Evolutionary conservation across 805 yeast species (phyloP), one percentile per base, ranked within the genome.

Genomic region (Yarrowia sp.): DNA sequence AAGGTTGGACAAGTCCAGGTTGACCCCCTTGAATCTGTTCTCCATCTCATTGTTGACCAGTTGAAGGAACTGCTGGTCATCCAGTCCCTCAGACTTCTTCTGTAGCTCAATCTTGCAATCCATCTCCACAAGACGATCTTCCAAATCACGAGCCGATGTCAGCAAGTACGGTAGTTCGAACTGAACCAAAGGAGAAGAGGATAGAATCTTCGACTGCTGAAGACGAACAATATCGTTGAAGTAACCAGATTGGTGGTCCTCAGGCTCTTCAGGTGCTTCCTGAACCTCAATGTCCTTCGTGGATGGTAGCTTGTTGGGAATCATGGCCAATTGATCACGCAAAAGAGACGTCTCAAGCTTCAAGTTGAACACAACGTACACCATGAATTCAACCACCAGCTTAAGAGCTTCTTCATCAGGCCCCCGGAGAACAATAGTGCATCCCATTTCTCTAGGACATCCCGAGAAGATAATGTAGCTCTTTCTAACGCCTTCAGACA

Each of bases 371-470:
- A 85, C 82, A 0, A 88, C 89, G 52, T 89, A 88, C 1, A 89
- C 82, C 85, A 92, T 82, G 65, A 93, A 87, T 68, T 90, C 96
- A 3, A 89, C 80, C 1, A 92, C 88, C 62, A 87, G 85, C 73
- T 95, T 95, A 64, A 93, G 76, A 0, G 80, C 71, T 1, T 84
- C 88, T 59, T 81, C 84, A 68, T 83, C 82, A 0, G 85, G 88
- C 1, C 98, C 99, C 64, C 98, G 79, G n/a, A 95, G 74, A 14
- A 90, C 78, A n/a, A 93, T 82, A 0, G 98, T 92, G 40, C 92
- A 87, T 0, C 99, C 99, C 0, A 87, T 75, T 43, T 83, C 83
- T 10, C 81, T 79, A 38, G 86, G 85, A 68, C 92, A 86, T 0
- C 97, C 98, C 1, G 86, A 83, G 64, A 95, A 82, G 68, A 84